Conservation (phyloP, 1,284 basidiomycete genomes). For the Sporisorium scitamineum region DNA sequence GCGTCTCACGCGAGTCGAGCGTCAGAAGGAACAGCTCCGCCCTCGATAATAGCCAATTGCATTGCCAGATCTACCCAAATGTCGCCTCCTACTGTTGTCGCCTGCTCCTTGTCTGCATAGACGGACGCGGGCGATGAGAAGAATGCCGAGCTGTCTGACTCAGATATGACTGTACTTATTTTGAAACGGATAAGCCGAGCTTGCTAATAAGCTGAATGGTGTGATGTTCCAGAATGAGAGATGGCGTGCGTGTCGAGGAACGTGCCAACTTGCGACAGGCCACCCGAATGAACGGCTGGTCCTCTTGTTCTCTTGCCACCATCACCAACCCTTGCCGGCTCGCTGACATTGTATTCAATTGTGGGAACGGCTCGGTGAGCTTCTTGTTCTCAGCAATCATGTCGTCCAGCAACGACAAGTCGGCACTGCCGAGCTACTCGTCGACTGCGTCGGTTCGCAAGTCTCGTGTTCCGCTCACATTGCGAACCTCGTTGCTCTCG, state of each 20-base stretch:
- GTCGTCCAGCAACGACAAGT: slow-evolving; percentile 22
- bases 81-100: too few species aligned
- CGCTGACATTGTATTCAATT: background rate
- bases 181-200: background rate
- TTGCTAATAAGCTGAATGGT: background rate
- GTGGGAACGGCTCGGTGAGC: background rate
- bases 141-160: background rate
- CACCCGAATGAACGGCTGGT: background rate
- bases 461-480: slow-evolving; percentile 8
- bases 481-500: slow-evolving; percentile 29
- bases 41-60: background rate
- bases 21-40: slow-evolving; percentile 39
- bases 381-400: slow-evolving; percentile 7
- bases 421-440: slow-evolving; percentile 32
- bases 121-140: background rate
- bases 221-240: background rate
- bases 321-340: background rate
- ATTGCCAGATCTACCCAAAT: slow-evolving; percentile 1
- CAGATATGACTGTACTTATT: background rate
- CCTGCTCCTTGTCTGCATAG: background rate
- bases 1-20: slow-evolving; percentile 15
- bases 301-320: background rate
- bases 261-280: background rate
- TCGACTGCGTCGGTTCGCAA: slow-evolving; percentile 15
- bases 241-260: background rate